Evolutionary conservation across 2,329 filamentous ascomycete genomes (phyloP), one percentile per base, ranked within the genome.

Genomic region (Neocucurbitaria cava): DNA sequence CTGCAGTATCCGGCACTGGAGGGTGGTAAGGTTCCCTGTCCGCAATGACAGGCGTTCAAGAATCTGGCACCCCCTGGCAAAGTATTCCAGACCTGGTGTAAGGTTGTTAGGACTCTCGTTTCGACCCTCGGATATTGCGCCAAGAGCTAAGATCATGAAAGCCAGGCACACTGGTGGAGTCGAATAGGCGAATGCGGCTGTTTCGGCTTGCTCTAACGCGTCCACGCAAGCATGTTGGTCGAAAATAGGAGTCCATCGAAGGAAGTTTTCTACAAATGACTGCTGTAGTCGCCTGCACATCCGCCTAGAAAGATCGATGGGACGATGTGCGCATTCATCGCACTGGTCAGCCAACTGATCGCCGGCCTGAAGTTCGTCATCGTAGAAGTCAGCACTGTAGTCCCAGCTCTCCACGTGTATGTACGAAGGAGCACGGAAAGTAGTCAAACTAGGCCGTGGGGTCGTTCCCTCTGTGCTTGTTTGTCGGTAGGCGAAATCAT

Each of bases 361-460:
- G 9, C 65, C 68, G 5, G 64, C 62, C 20, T 58, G 23, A 17
- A 70, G 61, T 47, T 70, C 65, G 38, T 70, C 64, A 38, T 70
- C 65, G 44, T 69, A 71, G 40, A 71, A 71, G 11, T 64, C 61
- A 17, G 56, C 60, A 5, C 65, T 66, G 49, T 70, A 68, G 41
- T 70, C 68, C 68, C 66, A 71, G 49, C 59, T 62, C 23, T 69
- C 66, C 26, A 66, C 62, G 31, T 65, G 54, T 4, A 69, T 60
- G 38, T 66, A 70, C 1, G 56, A 36, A 31, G 66, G 63, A 24
- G 61, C 58, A 18, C 57, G 57, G 31, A 69, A 69, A 21, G 58
- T 64, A 6, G 62, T 46, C 10, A 69, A 43, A 46, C 66, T 70
- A 15, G 66, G 65, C 24, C 66, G 59, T 17, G 66, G 57, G 6